Conservation (phyloP, 805 yeast genomes). For the Metschnikowia santaceciliae region DNA sequence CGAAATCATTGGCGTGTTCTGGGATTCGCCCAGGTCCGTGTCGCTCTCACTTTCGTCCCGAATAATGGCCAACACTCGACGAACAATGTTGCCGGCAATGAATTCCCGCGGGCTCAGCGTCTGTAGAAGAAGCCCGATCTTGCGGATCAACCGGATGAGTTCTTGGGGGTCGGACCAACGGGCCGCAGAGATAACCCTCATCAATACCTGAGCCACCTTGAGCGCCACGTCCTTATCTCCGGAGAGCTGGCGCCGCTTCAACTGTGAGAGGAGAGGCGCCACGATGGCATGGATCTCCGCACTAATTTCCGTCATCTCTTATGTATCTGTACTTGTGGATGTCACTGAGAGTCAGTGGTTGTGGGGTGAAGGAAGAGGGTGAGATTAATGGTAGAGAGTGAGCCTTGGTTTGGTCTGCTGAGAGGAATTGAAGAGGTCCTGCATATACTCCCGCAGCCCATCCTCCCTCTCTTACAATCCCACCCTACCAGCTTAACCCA, state of each 20-base stretch:
- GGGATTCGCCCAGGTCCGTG: slow-evolving; percentile 45
- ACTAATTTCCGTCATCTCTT: slow-evolving; percentile 7
- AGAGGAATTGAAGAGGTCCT: too few species aligned
- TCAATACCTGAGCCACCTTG: slow-evolving; percentile 79
- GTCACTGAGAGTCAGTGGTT: neutral
- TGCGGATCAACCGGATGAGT: slow-evolving; percentile 65
- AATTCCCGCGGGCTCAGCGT: slow-evolving; percentile 88
- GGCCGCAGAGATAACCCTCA: slow-evolving; percentile 84
- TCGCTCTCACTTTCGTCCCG: slow-evolving; percentile 82
- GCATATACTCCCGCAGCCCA: too few species aligned
- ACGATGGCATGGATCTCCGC: slow-evolving; percentile 34
- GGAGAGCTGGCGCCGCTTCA: slow-evolving; percentile 78
- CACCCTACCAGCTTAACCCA: too few species aligned
- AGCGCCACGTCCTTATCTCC: slow-evolving; percentile 83
- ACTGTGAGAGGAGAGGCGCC: slow-evolving; percentile 41
- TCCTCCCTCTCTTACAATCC: too few species aligned
- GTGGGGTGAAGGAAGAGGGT: neutral
- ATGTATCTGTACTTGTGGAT: neutral
- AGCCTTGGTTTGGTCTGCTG: too few species aligned
- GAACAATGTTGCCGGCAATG: slow-evolving; percentile 83
- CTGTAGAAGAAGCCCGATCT: slow-evolving; percentile 64
- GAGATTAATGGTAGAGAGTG: too few species aligned
- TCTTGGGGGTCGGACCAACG: slow-evolving; percentile 81
- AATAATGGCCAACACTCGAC: slow-evolving; percentile 81
- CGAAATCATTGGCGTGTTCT: slow-evolving; percentile 49